Evolutionary conservation across 352 stramenopile species (phyloP).

Genomic region (Phytophthora pistaciae): DNA sequence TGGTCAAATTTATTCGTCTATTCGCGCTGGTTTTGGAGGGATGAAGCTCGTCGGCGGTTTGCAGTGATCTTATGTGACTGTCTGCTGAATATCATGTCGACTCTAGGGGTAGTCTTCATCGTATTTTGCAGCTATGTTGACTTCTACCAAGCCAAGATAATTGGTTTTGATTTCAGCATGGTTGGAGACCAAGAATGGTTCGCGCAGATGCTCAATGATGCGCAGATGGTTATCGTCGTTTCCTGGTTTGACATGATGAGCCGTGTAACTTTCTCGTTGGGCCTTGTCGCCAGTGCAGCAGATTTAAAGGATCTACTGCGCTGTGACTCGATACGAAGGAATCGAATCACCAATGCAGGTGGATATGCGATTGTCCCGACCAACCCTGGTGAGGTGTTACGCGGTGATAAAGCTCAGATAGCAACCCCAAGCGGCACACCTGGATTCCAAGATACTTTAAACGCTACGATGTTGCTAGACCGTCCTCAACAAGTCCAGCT

Average conservation of each 20-base stretch:
- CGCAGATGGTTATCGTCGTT: conserved; percentile 31
- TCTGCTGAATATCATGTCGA: conserved; percentile 34
- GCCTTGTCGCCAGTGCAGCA: neutral
- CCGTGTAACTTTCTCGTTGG: conserved; percentile 7
- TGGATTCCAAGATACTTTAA: no score
- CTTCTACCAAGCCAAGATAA: conserved; percentile 6
- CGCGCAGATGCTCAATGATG: conserved; percentile 36
- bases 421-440: no score
- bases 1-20: conserved; percentile 32
- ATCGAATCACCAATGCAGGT: no score
- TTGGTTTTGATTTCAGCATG: neutral
- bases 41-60: conserved; percentile 30
- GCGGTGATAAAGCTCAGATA: no score
- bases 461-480: no score
- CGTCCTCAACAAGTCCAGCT: no score
- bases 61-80: conserved; percentile 28
- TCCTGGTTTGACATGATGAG: conserved; percentile 28
- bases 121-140: conserved; percentile 25
- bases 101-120: conserved; percentile 30
- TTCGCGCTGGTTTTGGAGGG: conserved; percentile 20
- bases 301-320: conserved; percentile 36
- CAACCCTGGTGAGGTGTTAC: neutral
- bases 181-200: conserved; percentile 13
- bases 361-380: neutral
- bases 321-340: neutral